A percentile compares a stretch with the other conserved stretches of the same genome.
phyloP scores from a whole-genome alignment of 2,329 filamentous ascomycete genomes.

The Penicillium vulpinum region DNA sequence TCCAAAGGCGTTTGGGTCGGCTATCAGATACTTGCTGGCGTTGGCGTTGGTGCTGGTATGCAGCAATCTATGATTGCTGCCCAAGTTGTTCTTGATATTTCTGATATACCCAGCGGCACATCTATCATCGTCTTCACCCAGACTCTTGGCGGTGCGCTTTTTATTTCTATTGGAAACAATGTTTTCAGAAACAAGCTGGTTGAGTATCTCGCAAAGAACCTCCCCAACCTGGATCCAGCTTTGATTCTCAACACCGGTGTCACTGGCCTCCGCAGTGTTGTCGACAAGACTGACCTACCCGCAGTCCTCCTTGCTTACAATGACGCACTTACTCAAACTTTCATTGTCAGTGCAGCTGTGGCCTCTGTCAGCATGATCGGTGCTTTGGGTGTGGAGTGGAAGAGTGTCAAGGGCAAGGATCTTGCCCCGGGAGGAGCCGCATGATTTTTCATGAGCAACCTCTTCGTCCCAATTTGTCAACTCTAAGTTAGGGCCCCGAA shows the following conservation, averaged over 20 bases:
- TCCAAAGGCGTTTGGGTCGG: constrained; percentile 34
- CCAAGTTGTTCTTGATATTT: constrained; percentile 25
- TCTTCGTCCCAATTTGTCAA: not conserved
- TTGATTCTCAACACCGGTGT: not conserved
- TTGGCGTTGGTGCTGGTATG: constrained; percentile 27
- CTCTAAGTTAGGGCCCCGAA: not conserved
- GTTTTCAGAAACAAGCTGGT: constrained; percentile 30
- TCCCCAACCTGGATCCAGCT: not conserved
- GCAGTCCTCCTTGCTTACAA: not conserved
- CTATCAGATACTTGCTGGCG: constrained; percentile 37
- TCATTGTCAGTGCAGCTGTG: constrained; percentile 1
- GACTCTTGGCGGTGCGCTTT: constrained; percentile 28
- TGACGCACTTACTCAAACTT: not conserved
- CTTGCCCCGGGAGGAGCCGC: not conserved
- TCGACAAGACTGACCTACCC: not conserved
- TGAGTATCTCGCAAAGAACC: constrained; percentile 3
- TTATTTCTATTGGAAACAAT: constrained; percentile 29
- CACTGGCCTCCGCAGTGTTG: not conserved
- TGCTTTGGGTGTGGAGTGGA: constrained; percentile 4
- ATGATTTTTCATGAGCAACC: not conserved
- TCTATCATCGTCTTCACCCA: constrained; percentile 26
- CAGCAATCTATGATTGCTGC: constrained; percentile 25
- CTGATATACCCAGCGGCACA: constrained; percentile 25
- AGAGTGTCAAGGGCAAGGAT: constrained; percentile 7
- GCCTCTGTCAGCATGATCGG: not conserved